Evolutionary conservation across 805 yeast genomes (phyloP).

Genomic region (Saccharomycopsis synnaedendra): DNA sequence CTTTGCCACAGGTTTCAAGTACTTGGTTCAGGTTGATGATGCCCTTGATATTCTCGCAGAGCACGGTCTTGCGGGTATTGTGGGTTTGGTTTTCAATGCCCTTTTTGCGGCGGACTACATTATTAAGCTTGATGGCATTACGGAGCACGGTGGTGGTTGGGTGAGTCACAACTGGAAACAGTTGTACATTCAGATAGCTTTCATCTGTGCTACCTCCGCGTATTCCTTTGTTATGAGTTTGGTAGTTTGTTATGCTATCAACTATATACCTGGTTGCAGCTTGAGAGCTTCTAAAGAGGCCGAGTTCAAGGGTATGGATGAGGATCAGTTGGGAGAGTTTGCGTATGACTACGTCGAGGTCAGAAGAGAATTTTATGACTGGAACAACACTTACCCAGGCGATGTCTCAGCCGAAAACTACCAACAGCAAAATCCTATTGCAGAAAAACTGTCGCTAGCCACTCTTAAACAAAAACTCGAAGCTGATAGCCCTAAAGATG

Average conservation of each 20-base stretch:
- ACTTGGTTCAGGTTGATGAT: conserved; percentile 74
- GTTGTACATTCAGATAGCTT: conserved; percentile 82
- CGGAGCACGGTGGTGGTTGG: conserved; percentile 89
- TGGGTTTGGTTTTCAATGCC: conserved; percentile 84
- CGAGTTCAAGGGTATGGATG: conserved; percentile 86
- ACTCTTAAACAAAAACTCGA: no score
- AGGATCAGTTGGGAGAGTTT: conserved; percentile 95
- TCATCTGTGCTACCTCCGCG: conserved; percentile 61
- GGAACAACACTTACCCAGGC: conserved; percentile 23
- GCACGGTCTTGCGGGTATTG: conserved; percentile 93
- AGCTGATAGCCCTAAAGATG: no score
- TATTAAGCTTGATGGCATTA: conserved; percentile 79
- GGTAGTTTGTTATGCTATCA: conserved; percentile 48
- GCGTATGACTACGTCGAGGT: conserved; percentile 98
- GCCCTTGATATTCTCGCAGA: conserved; percentile 94
- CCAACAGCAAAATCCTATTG: neutral
- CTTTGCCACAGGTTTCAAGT: conserved; percentile 80
- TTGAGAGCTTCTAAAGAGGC: conserved; percentile 76
- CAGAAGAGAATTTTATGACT: conserved; percentile 69
- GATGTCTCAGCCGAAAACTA: neutral
- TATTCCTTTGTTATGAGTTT: conserved; percentile 71
- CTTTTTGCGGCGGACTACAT: conserved; percentile 81
- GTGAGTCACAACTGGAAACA: conserved; percentile 83
- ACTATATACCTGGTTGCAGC: conserved; percentile 47
- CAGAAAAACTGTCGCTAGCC: neutral